These are phyloP conservation scores for Stropharia rugosoannulata DNA, from an alignment of 768 basidiomycete species.

Conservation along the genomic window DNA sequence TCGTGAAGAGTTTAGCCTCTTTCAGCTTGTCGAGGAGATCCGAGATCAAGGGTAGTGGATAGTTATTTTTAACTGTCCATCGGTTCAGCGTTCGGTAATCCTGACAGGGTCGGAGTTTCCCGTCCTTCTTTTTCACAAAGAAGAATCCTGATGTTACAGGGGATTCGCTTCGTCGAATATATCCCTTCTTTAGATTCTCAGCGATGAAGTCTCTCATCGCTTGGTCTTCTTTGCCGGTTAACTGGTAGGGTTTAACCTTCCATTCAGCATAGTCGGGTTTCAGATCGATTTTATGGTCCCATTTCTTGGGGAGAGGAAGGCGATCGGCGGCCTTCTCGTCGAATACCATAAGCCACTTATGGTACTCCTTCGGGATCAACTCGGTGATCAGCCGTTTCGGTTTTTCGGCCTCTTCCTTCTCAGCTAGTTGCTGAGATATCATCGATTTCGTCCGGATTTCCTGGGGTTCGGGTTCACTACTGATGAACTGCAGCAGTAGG, in stretches of 20 bases:
- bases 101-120: conserved; percentile 23
- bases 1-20: conserved; percentile 28
- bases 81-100: conserved; percentile 35
- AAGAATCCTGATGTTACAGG: conserved; percentile 20
- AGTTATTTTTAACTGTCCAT: conserved; percentile 31
- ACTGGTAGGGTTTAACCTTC: not conserved
- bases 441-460: not conserved
- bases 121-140: conserved; percentile 23
- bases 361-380: not conserved
- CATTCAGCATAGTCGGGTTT: conserved; percentile 1
- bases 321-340: not conserved
- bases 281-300: conserved; percentile 8
- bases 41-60: conserved; percentile 33
- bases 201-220: conserved; percentile 19
- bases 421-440: not conserved
- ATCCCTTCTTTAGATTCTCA: conserved; percentile 21
- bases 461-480: not conserved
- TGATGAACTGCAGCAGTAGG: no score
- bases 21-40: conserved; percentile 25
- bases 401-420: not conserved
- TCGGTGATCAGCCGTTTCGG: not conserved
- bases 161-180: conserved; percentile 21
- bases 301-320: not conserved
- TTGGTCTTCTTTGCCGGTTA: conserved; percentile 23
- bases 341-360: not conserved